A percentile compares a stretch with the other conserved stretches of the same genome.
These are phyloP conservation scores for Phaseolus coccineus DNA, from an alignment of 331 rosid genomes.

Conservation along the genomic window DNA sequence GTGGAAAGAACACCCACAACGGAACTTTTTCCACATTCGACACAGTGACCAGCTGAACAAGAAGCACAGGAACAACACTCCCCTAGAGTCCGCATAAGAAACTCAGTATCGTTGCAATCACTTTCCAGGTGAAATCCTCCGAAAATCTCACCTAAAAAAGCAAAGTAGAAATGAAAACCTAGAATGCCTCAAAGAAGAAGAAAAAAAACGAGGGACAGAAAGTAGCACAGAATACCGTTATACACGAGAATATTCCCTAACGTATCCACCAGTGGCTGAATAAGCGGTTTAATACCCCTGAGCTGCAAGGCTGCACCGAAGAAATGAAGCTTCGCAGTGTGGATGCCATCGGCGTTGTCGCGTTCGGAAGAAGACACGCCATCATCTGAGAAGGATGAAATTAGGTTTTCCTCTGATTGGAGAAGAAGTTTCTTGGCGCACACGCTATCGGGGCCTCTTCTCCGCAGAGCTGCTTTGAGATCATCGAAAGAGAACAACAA, in stretches of 20 bases:
- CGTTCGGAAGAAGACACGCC: constrained; percentile 30
- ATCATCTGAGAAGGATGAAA: constrained; percentile 56
- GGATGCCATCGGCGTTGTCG: not conserved
- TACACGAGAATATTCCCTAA: constrained; percentile 70
- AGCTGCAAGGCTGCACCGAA: constrained; percentile 88
- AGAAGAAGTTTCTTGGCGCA: constrained; percentile 63
- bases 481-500: constrained; percentile 59
- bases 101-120: constrained; percentile 76
- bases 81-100: constrained; percentile 69
- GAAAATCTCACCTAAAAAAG: constrained; percentile 78
- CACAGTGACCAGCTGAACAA: constrained; percentile 41
- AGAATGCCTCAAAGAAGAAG: not conserved
- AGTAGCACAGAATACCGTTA: constrained; percentile 59
- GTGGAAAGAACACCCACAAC: constrained; percentile 64
- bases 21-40: constrained; percentile 52
- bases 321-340: constrained; percentile 54
- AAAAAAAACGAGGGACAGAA: not conserved
- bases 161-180: constrained; percentile 8
- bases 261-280: constrained; percentile 80
- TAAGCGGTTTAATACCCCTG: constrained; percentile 66
- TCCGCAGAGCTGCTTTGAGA: constrained; percentile 65
- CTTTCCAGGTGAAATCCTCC: constrained; percentile 69
- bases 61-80: constrained; percentile 60
- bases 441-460: constrained; percentile 96
- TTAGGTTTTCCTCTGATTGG: constrained; percentile 32